Evolutionary conservation across 495 filamentous ascomycete genomes (phyloP).

Genomic region (Sporormia fimetaria): DNA sequence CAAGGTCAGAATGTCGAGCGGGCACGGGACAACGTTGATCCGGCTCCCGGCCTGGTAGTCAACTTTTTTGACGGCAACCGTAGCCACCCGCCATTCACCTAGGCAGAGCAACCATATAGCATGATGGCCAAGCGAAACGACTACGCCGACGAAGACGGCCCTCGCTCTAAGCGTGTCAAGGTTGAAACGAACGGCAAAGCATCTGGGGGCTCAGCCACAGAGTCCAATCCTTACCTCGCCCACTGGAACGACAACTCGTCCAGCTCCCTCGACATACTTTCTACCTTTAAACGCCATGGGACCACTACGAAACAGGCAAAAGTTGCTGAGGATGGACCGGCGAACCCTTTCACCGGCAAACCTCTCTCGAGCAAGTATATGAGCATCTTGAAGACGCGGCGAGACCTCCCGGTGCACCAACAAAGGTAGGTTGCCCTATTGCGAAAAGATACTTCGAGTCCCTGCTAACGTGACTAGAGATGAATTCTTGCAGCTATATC

Average conservation of each 20-base stretch:
- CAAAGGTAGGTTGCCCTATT: constrained; percentile 52
- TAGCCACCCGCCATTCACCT: neutral
- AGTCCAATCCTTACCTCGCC: constrained; percentile 87
- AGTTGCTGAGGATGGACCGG: constrained; percentile 65
- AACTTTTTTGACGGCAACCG: constrained; percentile 1
- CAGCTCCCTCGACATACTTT: constrained; percentile 45
- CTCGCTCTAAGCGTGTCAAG: constrained; percentile 38
- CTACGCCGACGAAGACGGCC: constrained; percentile 30
- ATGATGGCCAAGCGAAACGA: constrained; percentile 35
- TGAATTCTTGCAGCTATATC: constrained; percentile 87
- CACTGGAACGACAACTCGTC: constrained; percentile 57
- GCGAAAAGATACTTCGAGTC: constrained; percentile 6
- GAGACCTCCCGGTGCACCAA: constrained; percentile 77
- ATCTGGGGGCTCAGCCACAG: constrained; percentile 48
- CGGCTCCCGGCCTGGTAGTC: too few relatives aligned
- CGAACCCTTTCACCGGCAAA: constrained; percentile 72
- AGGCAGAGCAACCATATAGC: constrained; percentile 4
- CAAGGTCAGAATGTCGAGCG: too few relatives aligned
- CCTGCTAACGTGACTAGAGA: constrained; percentile 48
- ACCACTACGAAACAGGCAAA: constrained; percentile 68
- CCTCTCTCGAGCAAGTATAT: constrained; percentile 76
- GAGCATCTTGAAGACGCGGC: constrained; percentile 68
- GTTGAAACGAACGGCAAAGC: constrained; percentile 41
- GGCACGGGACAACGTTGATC: too few relatives aligned
- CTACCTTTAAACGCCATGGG: constrained; percentile 63